Conservation (phyloP, 805 yeast species). For the Ogataea glucozyma region DNA sequence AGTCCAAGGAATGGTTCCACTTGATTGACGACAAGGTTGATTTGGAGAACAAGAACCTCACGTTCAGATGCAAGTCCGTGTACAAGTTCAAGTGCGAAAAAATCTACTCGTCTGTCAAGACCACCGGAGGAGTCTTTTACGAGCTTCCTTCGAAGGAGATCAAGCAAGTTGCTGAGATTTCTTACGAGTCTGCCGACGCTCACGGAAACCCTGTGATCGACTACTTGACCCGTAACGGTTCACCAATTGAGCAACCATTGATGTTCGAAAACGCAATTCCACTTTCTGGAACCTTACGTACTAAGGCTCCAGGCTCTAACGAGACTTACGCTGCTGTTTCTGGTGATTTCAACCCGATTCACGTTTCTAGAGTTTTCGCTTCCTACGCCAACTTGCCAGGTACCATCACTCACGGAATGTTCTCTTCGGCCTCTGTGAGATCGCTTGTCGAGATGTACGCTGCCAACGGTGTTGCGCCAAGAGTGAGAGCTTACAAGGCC, state of each 20-base stretch:
- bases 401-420: constrained; percentile 99
- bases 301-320: constrained; percentile 92
- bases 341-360: constrained; percentile 98
- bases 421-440: constrained; percentile 93
- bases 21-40: constrained; percentile 67
- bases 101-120: constrained; percentile 75
- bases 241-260: constrained; percentile 91
- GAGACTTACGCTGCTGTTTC: constrained; percentile 97
- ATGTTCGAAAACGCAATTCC: constrained; percentile 89
- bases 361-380: constrained; percentile 93
- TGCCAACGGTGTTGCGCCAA: constrained; percentile 92
- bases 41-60: constrained; percentile 74
- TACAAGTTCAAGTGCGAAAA: constrained; percentile 76
- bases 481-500: constrained; percentile 93
- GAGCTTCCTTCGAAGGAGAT: constrained; percentile 93
- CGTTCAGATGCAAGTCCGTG: constrained; percentile 85
- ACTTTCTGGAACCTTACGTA: constrained; percentile 60
- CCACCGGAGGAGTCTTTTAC: constrained; percentile 80
- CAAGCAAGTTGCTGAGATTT: constrained; percentile 77
- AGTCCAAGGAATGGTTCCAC: constrained; percentile 98
- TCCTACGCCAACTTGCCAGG: constrained; percentile 93
- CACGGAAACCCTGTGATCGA: constrained; percentile 98
- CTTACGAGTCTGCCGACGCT: constrained; percentile 87
- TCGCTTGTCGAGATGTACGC: constrained; percentile 97
- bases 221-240: constrained; percentile 88